Percentiles rank a stretch among this genome's conserved stretches.
These are phyloP conservation scores for Monilinia polystroma DNA, from an alignment of 2,329 filamentous ascomycete genomes.

Conservation along the genomic window DNA sequence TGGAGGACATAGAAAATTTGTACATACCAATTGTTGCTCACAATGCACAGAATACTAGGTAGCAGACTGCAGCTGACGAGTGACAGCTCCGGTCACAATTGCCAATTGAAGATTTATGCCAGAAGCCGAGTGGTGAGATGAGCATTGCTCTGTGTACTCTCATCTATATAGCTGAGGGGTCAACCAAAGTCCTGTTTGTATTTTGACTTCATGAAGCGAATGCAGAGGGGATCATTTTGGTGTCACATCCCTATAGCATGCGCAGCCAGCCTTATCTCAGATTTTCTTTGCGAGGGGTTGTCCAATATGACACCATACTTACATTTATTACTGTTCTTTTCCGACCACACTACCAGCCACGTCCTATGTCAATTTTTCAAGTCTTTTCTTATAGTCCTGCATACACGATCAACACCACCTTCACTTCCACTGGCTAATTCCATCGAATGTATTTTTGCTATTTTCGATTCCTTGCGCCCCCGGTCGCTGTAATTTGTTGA, in stretches of 20 bases:
- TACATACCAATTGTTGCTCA: not conserved
- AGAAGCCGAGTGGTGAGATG: conserved; percentile 11
- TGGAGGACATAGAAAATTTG: not conserved
- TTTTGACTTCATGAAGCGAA: not conserved
- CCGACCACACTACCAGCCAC: conserved; percentile 18
- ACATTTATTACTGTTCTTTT: conserved; percentile 10
- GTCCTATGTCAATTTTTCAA: conserved; percentile 5
- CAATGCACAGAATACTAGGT: not conserved
- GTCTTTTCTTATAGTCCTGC: conserved; percentile 10
- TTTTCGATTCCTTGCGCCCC: conserved; percentile 16
- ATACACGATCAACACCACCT: conserved; percentile 19
- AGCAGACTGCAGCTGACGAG: conserved; percentile 7
- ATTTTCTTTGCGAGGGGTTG: not conserved
- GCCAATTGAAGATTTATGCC: not conserved
- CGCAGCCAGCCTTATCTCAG: conserved; percentile 8
- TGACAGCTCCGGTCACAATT: conserved; percentile 6
- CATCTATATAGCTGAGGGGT: conserved; percentile 1
- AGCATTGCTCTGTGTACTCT: not conserved
- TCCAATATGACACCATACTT: conserved; percentile 2
- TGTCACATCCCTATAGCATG: not conserved
- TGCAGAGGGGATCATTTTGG: not conserved
- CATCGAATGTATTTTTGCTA: conserved; percentile 1
- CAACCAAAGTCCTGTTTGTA: not conserved
- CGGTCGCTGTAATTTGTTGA: conserved; percentile 12
- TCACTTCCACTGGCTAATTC: conserved; percentile 12